Percentiles rank a stretch among this genome's conserved stretches.
Evolutionary conservation across 1,284 basidiomycete species (phyloP).

Genomic region (Ceratorhiza oryzae-sativae): DNA sequence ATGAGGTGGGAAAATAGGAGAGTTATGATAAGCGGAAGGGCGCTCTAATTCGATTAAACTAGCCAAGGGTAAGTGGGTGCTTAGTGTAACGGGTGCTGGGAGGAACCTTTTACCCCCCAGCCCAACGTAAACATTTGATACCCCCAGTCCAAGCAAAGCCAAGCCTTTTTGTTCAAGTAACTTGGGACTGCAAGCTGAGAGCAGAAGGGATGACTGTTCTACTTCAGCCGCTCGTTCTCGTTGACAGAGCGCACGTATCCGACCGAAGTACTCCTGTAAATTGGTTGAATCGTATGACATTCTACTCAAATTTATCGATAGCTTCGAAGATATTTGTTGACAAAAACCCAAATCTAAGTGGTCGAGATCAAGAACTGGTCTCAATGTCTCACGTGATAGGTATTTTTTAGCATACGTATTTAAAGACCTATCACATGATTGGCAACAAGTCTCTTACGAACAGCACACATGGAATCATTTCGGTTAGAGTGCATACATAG

Average conservation of each 20-base stretch:
- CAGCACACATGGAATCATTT: not conserved
- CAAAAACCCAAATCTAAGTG: not conserved
- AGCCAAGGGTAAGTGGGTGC: slow-evolving; percentile 15
- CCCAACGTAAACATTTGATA: slow-evolving; percentile 76
- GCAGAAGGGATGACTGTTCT: slow-evolving; percentile 77
- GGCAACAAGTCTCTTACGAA: not conserved
- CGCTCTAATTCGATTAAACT: slow-evolving; percentile 88
- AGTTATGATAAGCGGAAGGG: slow-evolving; percentile 79
- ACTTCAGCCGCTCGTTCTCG: slow-evolving; percentile 84
- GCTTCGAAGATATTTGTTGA: not conserved
- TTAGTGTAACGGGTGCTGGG: not conserved
- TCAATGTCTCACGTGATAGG: not conserved
- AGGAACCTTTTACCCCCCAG: slow-evolving; percentile 87
- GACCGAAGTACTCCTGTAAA: slow-evolving; percentile 18
- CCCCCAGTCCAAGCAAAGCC: slow-evolving; percentile 75
- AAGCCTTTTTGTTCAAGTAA: slow-evolving; percentile 88
- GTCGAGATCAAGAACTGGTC: not conserved
- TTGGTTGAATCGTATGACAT: slow-evolving; percentile 15
- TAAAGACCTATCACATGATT: too few relatives aligned
- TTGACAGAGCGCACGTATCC: slow-evolving; percentile 58
- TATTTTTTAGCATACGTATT: too few relatives aligned
- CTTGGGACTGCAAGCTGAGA: slow-evolving; percentile 84
- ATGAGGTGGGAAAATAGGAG: slow-evolving; percentile 80
- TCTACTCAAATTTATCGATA: not conserved
- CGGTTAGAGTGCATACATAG: not conserved